A percentile compares a stretch with the other conserved stretches of the same genome.
phyloP scores from a whole-genome alignment of 768 basidiomycete genomes.

The Lactarius tabidus region DNA sequence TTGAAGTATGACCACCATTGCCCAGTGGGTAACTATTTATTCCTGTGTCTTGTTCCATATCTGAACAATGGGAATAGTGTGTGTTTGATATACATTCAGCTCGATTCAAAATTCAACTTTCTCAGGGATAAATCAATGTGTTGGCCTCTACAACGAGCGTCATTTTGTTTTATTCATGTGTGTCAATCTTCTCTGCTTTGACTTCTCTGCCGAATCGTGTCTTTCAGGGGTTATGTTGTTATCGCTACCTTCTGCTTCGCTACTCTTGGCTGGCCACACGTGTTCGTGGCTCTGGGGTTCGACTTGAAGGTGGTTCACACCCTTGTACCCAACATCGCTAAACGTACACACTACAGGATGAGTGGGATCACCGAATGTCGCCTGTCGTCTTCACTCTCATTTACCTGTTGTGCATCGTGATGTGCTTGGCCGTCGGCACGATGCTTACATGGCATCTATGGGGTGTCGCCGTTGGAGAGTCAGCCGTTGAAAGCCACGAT shows the following conservation, averaged over 20 bases:
- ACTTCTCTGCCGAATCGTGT: not conserved
- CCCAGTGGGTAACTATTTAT: constrained; percentile 56
- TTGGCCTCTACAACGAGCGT: constrained; percentile 91
- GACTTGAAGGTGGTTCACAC: constrained; percentile 38
- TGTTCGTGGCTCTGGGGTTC: constrained; percentile 57
- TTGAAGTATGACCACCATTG: constrained; percentile 91
- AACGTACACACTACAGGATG: constrained; percentile 22
- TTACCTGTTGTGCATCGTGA: constrained; percentile 71
- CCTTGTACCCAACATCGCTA: not conserved
- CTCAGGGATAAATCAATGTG: constrained; percentile 95
- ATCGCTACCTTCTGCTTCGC: constrained; percentile 60
- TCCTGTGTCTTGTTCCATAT: not conserved
- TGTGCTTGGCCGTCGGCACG: constrained; percentile 68
- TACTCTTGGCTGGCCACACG: constrained; percentile 57
- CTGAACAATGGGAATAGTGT: constrained; percentile 11
- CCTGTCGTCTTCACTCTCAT: constrained; percentile 63
- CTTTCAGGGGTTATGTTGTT: constrained; percentile 71
- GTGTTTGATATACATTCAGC: constrained; percentile 11
- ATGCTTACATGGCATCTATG: constrained; percentile 75
- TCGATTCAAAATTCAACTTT: constrained; percentile 2
- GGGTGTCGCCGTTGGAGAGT: constrained; percentile 71
- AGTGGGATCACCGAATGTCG: constrained; percentile 47
- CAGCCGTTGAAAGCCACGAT: constrained; percentile 87
- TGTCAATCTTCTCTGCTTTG: constrained; percentile 14
- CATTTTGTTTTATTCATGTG: constrained; percentile 96